Evolutionary conservation across 1,139 yeast genomes (phyloP), one percentile per base, ranked within the genome.

Genomic region (Hyphopichia wangnamkhiaoensis): DNA sequence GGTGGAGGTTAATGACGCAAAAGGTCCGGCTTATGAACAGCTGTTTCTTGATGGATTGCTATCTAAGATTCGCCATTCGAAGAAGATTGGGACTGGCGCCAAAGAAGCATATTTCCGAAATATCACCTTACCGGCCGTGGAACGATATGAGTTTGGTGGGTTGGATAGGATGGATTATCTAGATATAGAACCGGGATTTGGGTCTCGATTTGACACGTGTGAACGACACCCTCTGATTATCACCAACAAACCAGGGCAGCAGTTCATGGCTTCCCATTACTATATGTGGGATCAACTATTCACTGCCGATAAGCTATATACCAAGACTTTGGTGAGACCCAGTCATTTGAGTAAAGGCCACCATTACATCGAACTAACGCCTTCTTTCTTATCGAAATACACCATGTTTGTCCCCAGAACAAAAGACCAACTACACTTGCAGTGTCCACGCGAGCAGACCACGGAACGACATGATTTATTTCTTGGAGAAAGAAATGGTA

Each of bases 231-330:
- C 75, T 7, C 30, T 15, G 4, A 61, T 65, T 43, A 15, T 12
- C 2, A 26, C 13, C 26, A n/a, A n/a, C n/a, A 37, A 27, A 12
- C 33, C 34, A 24, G 35, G 38, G n/a, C 49, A 46, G 30, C 19
- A 23, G 17, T 63, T 64, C 45, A 48, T 53, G 50, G 47, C 46
- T 45, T 58, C 74, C 2, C 52, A 59, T 27, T 64, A 68, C 46
- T 72, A 72, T 42, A 47, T 53, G 3, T 66, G 70, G 67, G 55
- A 56, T 31, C 54, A 58, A 25, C 49, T 76, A 2, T 79, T 76
- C 46, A 63, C 61, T 28, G 54, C 75, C 1, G 80, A 79, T 45
- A 40, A 52, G 31, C 45, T 52, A 10, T 76, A 58, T 50, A 37
- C 40, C 7, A 40, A 52, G 2, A 63, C 75, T 1, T 56, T 79